These are phyloP conservation scores for Mycena chlorophos DNA, from an alignment of 768 basidiomycete species.

Conservation along the genomic window DNA sequence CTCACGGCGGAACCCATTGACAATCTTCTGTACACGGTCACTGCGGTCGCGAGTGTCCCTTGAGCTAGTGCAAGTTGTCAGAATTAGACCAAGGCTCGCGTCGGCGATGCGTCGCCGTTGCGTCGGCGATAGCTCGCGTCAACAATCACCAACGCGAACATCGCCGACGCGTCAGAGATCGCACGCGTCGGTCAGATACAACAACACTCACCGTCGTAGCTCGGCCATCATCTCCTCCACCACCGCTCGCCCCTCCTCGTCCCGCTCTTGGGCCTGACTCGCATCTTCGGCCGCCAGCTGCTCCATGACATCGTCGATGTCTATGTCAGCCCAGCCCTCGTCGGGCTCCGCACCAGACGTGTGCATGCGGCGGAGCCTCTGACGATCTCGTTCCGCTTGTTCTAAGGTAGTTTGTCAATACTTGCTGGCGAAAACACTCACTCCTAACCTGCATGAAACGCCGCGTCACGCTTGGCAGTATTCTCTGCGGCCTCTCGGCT, in stretches of 20 bases:
- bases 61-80: neutral
- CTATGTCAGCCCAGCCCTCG: neutral
- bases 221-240: neutral
- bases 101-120: too few relatives aligned
- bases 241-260: neutral
- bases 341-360: too few relatives aligned
- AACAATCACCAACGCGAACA: neutral
- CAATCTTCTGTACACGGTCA: neutral
- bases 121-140: neutral
- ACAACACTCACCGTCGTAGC: too few relatives aligned
- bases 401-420: neutral
- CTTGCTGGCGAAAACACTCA: neutral
- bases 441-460: neutral
- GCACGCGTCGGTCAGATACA: conserved; percentile 14
- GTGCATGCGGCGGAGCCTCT: neutral
- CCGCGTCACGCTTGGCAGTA: neutral
- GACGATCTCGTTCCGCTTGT: neutral
- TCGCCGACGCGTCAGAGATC: neutral
- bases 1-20: neutral
- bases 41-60: neutral
- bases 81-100: too few relatives aligned
- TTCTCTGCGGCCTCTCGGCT: neutral
- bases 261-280: neutral
- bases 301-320: neutral
- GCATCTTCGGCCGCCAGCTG: too few relatives aligned